A percentile compares a stretch with the other conserved stretches of the same genome.
These are phyloP conservation scores for Phytophthora pseudosyringae DNA, from an alignment of 352 stramenopile genomes.

Conservation along the genomic window DNA sequence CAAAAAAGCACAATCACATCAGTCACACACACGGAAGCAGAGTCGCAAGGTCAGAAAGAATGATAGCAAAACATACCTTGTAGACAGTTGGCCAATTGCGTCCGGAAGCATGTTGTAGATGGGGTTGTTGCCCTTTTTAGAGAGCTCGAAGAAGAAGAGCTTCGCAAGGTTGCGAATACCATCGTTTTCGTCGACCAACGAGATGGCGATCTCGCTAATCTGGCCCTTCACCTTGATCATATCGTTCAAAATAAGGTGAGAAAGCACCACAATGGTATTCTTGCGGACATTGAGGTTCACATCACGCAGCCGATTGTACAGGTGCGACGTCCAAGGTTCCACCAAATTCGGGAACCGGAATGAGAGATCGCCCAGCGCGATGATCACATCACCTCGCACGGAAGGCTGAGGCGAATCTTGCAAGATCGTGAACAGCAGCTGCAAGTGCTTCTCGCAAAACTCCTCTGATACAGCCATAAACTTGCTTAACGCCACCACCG, in stretches of 20 bases:
- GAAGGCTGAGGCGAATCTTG: conserved; percentile 68
- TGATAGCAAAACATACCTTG: conserved; percentile 45
- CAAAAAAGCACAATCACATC: conserved; percentile 13
- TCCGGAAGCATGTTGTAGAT: conserved; percentile 99
- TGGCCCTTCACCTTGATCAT: conserved; percentile 99
- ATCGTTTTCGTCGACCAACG: conserved; percentile 93
- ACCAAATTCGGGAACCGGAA: conserved; percentile 98
- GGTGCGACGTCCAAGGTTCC: conserved; percentile 97
- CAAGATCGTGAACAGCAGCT: conserved; percentile 95
- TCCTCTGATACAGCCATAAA: conserved; percentile 97
- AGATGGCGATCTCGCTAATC: conserved; percentile 95
- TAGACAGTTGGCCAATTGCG: conserved; percentile 94
- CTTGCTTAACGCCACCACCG: conserved; percentile 97
- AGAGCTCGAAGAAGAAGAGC: conserved; percentile 97
- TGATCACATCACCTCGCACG: conserved; percentile 96
- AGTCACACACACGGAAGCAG: neutral
- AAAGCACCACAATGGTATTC: conserved; percentile 98
- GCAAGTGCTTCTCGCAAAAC: conserved; percentile 96
- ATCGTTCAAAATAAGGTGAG: conserved; percentile 99
- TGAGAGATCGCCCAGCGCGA: conserved; percentile 96
- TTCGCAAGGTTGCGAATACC: conserved; percentile 94
- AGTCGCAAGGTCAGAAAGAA: neutral
- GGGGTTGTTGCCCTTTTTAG: conserved; percentile 96
- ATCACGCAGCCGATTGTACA: conserved; percentile 96
- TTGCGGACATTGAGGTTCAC: conserved; percentile 91